A percentile compares a stretch with the other conserved stretches of the same genome.
Conservation (phyloP, 768 basidiomycete genomes). For the Suillus subalutaceus region DNA sequence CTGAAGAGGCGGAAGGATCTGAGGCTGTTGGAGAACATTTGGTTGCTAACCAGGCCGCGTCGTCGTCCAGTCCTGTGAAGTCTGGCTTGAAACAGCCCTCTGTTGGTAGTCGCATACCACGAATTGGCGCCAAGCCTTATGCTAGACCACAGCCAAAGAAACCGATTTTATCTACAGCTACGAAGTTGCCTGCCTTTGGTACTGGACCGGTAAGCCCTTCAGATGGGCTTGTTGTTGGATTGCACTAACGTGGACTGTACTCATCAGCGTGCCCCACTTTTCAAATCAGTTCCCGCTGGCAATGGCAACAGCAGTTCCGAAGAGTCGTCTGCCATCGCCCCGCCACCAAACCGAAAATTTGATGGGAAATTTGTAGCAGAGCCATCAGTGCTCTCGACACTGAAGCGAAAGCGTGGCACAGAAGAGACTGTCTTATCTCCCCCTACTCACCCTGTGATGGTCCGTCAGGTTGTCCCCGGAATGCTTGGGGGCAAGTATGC, state of each 20-base stretch:
- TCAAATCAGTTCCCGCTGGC: conserved; percentile 17
- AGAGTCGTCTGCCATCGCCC: conserved; percentile 11
- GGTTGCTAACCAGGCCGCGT: conserved; percentile 20
- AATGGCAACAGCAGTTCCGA: conserved; percentile 17
- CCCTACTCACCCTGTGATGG: conserved; percentile 30
- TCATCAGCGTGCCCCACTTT: conserved; percentile 16
- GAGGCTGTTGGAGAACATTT: conserved; percentile 12
- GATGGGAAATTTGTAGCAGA: conserved; percentile 5
- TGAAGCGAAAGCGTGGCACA: conserved; percentile 36
- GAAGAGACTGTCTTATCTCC: conserved; percentile 18
- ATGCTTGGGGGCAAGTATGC: conserved; percentile 34
- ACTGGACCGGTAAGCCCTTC: background rate
- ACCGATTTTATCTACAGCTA: background rate
- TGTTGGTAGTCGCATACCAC: conserved; percentile 60
- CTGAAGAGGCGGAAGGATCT: conserved; percentile 33
- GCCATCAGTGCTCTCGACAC: conserved; percentile 16
- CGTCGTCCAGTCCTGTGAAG: conserved; percentile 33
- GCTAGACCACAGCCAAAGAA: conserved; percentile 37
- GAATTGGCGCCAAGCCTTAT: conserved; percentile 63
- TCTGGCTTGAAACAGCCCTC: conserved; percentile 52
- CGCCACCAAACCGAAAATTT: background rate
- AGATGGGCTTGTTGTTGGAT: background rate
- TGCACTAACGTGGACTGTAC: conserved; percentile 4
- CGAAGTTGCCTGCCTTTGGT: conserved; percentile 9
- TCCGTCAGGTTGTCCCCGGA: conserved; percentile 41